phyloP scores from a whole-genome alignment of 768 basidiomycete genomes.

The Pleurotus tuoliensis region DNA sequence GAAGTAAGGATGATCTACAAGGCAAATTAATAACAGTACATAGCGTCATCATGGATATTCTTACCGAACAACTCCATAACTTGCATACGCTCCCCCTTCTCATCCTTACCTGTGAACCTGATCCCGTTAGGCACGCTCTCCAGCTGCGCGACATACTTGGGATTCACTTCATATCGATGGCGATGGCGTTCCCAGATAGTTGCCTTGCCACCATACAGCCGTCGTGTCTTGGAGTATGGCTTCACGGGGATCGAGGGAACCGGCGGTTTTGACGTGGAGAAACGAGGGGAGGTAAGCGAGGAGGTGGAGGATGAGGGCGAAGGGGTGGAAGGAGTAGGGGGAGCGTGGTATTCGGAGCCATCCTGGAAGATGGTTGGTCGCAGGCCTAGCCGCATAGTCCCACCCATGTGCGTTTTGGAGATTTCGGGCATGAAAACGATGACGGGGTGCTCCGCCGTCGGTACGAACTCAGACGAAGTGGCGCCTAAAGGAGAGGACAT shows the following conservation, averaged over 20 bases:
- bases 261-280: background rate
- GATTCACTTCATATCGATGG: constrained; percentile 95
- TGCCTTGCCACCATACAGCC: constrained; percentile 76
- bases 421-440: constrained; percentile 99
- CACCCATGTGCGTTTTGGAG: constrained; percentile 96
- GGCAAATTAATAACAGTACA: background rate
- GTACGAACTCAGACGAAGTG: constrained; percentile 78
- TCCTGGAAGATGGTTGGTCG: constrained; percentile 90
- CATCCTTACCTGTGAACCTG: constrained; percentile 80
- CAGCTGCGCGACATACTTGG: constrained; percentile 72
- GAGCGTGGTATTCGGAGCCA: constrained; percentile 40
- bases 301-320: constrained; percentile 5
- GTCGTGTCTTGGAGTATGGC: constrained; percentile 65
- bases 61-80: constrained; percentile 80
- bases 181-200: constrained; percentile 96
- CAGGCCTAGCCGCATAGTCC: constrained; percentile 99
- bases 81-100: constrained; percentile 97
- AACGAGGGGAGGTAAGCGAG: background rate
- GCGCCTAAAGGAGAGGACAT: constrained; percentile 53
- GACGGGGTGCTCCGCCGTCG: constrained; percentile 60
- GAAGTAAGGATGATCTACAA: constrained; percentile 87
- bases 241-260: background rate
- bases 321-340: background rate
- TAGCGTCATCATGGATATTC: constrained; percentile 20
- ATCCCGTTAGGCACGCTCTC: constrained; percentile 51